These are phyloP conservation scores for Crepidotus sp. DNA, from an alignment of 1,284 basidiomycete genomes.

Conservation along the genomic window DNA sequence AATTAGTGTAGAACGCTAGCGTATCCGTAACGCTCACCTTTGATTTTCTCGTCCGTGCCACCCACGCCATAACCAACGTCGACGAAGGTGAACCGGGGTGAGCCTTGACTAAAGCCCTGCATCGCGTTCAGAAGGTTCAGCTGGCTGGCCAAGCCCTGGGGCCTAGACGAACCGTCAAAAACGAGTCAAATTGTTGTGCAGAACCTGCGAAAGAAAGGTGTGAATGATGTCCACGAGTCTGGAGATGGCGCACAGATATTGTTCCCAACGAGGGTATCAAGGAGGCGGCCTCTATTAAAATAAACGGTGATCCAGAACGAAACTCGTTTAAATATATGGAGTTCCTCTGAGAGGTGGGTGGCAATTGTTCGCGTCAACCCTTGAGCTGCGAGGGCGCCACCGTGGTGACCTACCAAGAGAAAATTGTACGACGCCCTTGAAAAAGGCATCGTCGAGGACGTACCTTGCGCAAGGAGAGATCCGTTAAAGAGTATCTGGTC, in stretches of 20 bases:
- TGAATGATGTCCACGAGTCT: too few species aligned
- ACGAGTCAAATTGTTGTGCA: constrained; percentile 56
- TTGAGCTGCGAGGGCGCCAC: constrained; percentile 61
- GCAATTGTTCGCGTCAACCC: constrained; percentile 56
- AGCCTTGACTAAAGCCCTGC: constrained; percentile 63
- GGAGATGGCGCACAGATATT: too few species aligned
- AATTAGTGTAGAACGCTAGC: constrained; percentile 2
- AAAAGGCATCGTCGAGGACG: not conserved
- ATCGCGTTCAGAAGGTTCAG: constrained; percentile 12
- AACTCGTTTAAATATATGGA: constrained; percentile 47
- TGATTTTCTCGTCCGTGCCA: constrained; percentile 61
- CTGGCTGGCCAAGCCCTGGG: not conserved
- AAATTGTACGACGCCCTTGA: not conserved
- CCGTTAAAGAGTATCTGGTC: constrained; percentile 57
- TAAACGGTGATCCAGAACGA: constrained; percentile 69
- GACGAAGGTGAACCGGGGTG: constrained; percentile 57
- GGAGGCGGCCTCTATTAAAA: constrained; percentile 51
- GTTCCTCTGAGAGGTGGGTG: constrained; percentile 51
- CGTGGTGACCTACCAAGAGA: constrained; percentile 52
- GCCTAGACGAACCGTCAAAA: constrained; percentile 34
- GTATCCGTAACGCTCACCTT: constrained; percentile 36
- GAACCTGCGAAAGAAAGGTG: too few species aligned
- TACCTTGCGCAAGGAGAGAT: constrained; percentile 34
- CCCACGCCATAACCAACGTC: constrained; percentile 64
- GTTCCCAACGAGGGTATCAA: constrained; percentile 40